Base-by-base conservation (phyloP, 2,329 filamentous ascomycete species). In the Furcasterigmium furcatum region DNA sequence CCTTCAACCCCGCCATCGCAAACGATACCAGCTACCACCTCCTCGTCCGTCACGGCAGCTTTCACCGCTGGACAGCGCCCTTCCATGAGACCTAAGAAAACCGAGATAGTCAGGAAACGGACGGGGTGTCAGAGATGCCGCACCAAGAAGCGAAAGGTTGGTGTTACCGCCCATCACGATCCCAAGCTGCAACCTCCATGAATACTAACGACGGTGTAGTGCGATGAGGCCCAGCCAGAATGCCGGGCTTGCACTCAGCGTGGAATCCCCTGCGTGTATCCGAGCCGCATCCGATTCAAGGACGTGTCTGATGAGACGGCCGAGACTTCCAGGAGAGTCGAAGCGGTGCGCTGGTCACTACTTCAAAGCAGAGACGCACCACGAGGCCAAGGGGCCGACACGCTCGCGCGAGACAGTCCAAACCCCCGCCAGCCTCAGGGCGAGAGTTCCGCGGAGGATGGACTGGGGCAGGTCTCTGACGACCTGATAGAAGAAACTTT, bases 121-220 rank as follows among this genome's bases (percentile, higher is more conserved):
- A 42, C 40, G 25, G 40, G 40, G 12, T 42, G 40, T n/a, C 40
- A 42, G 40, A 42, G 40, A 20, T 42, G 40, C 18, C 27, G 40
- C 9, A 42, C 16, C 40, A 42, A 35, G 40, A 16, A 21, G 10
- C n/a, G 40, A 42, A 19, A 40, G 38, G 38, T 24, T 9, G 12
- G 38, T n/a, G n/a, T 20, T 21, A 14, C 21, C 24, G 12, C 19
- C 25, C 20, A 10, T 24, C 21, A 19, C n/a, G 12, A 24, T 5
- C 13, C 29, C 29, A 6, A n/a, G n/a, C n/a, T n/a, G n/a, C n/a
- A n/a, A n/a, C n/a, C n/a, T 40, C 38, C 14, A 10, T 5, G n/a
- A n/a, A 25, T 14, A 21, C 38, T 40, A 14, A 40, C 38, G 12
- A 25, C 20, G 10, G 20, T 22, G 20, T 19, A 42, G 40, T 42